A percentile compares a stretch with the other conserved stretches of the same genome.
These are phyloP conservation scores for Gypsophila paniculata DNA, from an alignment of 179 eudicot genomes.

Conservation along the genomic window DNA sequence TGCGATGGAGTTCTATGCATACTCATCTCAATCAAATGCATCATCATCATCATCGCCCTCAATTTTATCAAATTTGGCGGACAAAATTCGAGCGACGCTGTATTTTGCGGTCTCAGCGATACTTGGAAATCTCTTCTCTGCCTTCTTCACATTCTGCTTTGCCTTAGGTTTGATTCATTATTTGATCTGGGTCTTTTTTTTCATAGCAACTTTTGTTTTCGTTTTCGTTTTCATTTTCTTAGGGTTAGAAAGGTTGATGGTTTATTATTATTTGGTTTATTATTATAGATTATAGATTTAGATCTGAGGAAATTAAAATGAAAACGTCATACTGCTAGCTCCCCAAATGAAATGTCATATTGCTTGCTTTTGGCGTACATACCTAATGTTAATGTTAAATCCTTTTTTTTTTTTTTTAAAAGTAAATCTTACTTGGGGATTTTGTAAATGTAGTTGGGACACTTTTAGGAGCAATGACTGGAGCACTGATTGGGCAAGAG, in stretches of 20 bases:
- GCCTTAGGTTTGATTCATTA: slow-evolving; percentile 60
- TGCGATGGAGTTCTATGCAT: slow-evolving; percentile 42
- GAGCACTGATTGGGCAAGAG: slow-evolving; percentile 95
- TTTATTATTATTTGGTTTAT: too few species aligned
- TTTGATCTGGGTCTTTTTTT: slow-evolving; percentile 30
- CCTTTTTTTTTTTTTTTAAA: too few species aligned
- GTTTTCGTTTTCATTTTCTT: too few species aligned
- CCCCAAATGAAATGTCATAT: too few species aligned
- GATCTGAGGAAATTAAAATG: too few species aligned
- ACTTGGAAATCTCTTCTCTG: slow-evolving; percentile 73
- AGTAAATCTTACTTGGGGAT: background rate
- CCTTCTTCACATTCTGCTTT: slow-evolving; percentile 88
- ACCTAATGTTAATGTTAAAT: too few species aligned
- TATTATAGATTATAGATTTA: too few species aligned
- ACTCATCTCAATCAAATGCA: slow-evolving; percentile 49
- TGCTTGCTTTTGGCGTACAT: too few species aligned
- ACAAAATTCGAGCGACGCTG: slow-evolving; percentile 50
- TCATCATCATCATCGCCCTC: slow-evolving; percentile 25
- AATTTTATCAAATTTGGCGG: slow-evolving; percentile 43
- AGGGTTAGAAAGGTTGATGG: too few species aligned
- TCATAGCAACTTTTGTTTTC: too few species aligned
- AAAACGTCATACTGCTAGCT: too few species aligned
- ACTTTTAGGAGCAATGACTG: slow-evolving; percentile 90
- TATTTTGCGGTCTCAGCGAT: slow-evolving; percentile 60
- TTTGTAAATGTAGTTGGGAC: slow-evolving; percentile 72